Evolutionary conservation across 2,329 filamentous ascomycete genomes (phyloP).

Genomic region (Knoxdaviesia capensis): DNA sequence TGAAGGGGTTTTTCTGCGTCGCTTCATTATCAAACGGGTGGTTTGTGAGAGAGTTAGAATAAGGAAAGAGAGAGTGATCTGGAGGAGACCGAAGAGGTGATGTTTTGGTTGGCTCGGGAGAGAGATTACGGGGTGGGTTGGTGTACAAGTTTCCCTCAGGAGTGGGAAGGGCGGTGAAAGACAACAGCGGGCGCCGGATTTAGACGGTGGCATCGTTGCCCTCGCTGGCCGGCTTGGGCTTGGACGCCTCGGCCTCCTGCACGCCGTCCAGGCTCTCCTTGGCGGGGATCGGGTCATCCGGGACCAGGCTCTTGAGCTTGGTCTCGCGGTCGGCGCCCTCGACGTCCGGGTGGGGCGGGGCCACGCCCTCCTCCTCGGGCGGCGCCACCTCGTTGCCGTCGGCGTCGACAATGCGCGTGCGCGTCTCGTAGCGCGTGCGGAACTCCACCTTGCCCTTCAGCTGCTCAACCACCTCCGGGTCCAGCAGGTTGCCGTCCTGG

Average conservation of each 20-base stretch:
- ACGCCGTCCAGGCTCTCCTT: conserved; percentile 35
- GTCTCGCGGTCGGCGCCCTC: conserved; percentile 41
- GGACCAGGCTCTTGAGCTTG: conserved; percentile 17
- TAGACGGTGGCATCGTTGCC: conserved; percentile 31
- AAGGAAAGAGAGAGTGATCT: too few species aligned
- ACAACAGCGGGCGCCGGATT: conserved; percentile 16
- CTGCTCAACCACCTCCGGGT: conserved; percentile 63
- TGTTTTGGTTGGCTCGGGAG: too few species aligned
- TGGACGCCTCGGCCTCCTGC: conserved; percentile 31
- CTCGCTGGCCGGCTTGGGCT: conserved; percentile 43
- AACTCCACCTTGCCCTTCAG: conserved; percentile 89
- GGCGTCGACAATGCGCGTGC: conserved; percentile 64
- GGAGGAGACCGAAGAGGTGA: too few species aligned
- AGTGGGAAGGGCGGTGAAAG: background rate
- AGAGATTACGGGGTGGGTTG: too few species aligned
- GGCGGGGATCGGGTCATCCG: conserved; percentile 17
- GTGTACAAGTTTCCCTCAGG: background rate
- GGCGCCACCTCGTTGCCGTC: conserved; percentile 54
- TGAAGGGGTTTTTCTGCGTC: too few species aligned
- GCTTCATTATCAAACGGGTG: too few species aligned
- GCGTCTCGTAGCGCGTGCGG: conserved; percentile 89
- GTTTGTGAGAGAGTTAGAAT: too few species aligned
- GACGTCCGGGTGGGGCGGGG: conserved; percentile 39
- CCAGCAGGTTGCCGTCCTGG: conserved; percentile 74
- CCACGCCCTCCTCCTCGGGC: conserved; percentile 22